These are phyloP conservation scores for Debaryomyces singareniensis DNA, from an alignment of 1,139 yeast genomes.

Conservation along the genomic window DNA sequence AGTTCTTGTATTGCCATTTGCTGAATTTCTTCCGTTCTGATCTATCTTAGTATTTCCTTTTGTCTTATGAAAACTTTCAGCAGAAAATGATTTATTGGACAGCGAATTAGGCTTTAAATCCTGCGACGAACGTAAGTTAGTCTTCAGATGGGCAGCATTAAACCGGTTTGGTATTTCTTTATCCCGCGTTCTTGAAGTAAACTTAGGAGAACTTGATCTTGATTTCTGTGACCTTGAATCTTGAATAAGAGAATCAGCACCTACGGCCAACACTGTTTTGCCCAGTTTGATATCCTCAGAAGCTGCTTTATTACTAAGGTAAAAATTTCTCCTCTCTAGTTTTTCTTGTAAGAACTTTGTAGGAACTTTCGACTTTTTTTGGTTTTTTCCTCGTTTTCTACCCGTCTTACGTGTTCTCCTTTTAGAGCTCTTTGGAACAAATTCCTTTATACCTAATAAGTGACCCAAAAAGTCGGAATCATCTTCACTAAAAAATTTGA, in stretches of 20 bases:
- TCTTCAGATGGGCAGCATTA: too few relatives aligned
- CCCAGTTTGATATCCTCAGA: slow-evolving; percentile 33
- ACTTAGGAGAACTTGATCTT: not conserved
- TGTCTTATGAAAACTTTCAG: too few relatives aligned
- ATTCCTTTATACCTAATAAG: slow-evolving; percentile 46
- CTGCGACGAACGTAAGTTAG: too few relatives aligned
- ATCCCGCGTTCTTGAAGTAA: not conserved
- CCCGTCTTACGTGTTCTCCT: slow-evolving; percentile 19
- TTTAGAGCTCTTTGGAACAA: slow-evolving; percentile 15
- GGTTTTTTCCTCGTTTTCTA: slow-evolving; percentile 18
- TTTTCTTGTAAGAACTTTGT: slow-evolving; percentile 17
- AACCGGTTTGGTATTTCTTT: slow-evolving; percentile 1
- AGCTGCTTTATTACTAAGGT: slow-evolving; percentile 26
- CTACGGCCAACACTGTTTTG: slow-evolving; percentile 38
- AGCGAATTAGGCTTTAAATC: too few relatives aligned
- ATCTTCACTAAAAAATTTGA: slow-evolving; percentile 35
- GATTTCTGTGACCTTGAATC: not conserved
- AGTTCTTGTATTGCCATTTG: too few relatives aligned
- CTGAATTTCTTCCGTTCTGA: too few relatives aligned
- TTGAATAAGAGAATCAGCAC: slow-evolving; percentile 17
- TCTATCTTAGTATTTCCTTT: too few relatives aligned
- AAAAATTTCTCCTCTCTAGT: slow-evolving; percentile 36
- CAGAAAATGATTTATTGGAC: too few relatives aligned
- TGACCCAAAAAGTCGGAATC: slow-evolving; percentile 43
- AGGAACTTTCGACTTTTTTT: slow-evolving; percentile 2